Conservation (phyloP, 495 filamentous ascomycete species). For the Cercophora samala region DNA sequence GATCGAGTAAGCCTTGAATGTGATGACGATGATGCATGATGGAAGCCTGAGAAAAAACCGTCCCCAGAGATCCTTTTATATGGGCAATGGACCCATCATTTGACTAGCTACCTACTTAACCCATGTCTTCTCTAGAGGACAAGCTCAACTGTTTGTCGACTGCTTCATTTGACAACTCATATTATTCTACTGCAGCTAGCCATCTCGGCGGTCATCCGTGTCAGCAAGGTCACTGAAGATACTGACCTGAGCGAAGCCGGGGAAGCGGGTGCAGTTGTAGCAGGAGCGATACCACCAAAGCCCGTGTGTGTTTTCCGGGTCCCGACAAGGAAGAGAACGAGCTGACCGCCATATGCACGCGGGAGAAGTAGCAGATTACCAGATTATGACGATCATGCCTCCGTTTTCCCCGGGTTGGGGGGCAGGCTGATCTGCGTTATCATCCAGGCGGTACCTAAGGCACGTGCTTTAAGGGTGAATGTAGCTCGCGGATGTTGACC, state of each 20-base stretch:
- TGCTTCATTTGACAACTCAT: not conserved
- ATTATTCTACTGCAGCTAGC: not conserved
- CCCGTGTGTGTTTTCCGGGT: not conserved
- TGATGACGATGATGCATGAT: not conserved
- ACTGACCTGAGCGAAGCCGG: not conserved
- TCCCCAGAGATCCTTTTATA: not conserved
- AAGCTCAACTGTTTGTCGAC: not conserved
- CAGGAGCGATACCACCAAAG: not conserved
- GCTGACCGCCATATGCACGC: not conserved
- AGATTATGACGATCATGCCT: too few species aligned
- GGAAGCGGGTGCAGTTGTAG: not conserved
- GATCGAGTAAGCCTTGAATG: not conserved
- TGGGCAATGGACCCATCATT: not conserved
- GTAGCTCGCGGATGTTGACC: too few species aligned
- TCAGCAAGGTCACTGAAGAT: not conserved
- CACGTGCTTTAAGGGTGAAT: too few species aligned
- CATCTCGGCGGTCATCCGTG: not conserved
- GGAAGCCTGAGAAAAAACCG: not conserved
- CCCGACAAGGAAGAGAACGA: not conserved
- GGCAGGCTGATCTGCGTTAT: too few species aligned
- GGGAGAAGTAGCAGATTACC: too few species aligned
- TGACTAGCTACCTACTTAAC: not conserved
- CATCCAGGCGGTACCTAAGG: too few species aligned
- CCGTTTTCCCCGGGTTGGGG: too few species aligned
- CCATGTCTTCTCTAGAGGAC: not conserved